Percentiles rank a stretch among this genome's conserved stretches.
These are phyloP conservation scores for Dendrobium nobile DNA, from an alignment of 106 monocot genomes.

Conservation along the genomic window DNA sequence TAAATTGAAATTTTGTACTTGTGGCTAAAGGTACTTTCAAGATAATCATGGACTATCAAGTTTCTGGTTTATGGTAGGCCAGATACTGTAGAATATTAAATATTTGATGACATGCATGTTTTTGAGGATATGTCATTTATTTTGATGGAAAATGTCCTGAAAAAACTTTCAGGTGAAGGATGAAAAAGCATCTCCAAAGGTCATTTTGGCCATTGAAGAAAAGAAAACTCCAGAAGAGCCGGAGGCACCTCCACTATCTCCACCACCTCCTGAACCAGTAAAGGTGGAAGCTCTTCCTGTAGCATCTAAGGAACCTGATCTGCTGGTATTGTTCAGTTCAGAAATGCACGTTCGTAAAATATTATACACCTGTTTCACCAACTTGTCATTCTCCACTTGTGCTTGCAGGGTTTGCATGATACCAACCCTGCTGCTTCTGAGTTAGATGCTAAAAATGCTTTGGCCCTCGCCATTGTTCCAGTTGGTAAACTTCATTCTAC, in stretches of 20 bases:
- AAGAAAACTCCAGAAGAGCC: slow-evolving; percentile 22
- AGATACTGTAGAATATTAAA: neutral
- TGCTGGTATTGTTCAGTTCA: slow-evolving; percentile 30
- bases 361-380: neutral
- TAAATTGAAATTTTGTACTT: no score
- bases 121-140: neutral
- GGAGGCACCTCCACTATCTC: slow-evolving; percentile 5
- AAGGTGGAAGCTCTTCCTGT: neutral
- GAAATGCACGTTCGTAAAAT: neutral
- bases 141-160: neutral
- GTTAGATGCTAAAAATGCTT: slow-evolving; percentile 67
- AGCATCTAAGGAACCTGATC: slow-evolving; percentile 24
- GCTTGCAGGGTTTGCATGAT: neutral
- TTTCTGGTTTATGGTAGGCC: no score
- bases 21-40: no score
- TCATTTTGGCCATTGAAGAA: slow-evolving; percentile 29
- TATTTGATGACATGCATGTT: neutral
- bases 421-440: slow-evolving; percentile 24
- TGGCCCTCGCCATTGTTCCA: slow-evolving; percentile 92
- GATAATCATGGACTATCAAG: no score
- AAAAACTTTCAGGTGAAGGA: slow-evolving; percentile 18
- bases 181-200: slow-evolving; percentile 16
- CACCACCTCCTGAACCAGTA: slow-evolving; percentile 12
- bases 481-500: slow-evolving; percentile 39
- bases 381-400: neutral